Base-by-base conservation (phyloP, 371 early-diverging fungal genomes). In the Mortierella sp. region DNA sequence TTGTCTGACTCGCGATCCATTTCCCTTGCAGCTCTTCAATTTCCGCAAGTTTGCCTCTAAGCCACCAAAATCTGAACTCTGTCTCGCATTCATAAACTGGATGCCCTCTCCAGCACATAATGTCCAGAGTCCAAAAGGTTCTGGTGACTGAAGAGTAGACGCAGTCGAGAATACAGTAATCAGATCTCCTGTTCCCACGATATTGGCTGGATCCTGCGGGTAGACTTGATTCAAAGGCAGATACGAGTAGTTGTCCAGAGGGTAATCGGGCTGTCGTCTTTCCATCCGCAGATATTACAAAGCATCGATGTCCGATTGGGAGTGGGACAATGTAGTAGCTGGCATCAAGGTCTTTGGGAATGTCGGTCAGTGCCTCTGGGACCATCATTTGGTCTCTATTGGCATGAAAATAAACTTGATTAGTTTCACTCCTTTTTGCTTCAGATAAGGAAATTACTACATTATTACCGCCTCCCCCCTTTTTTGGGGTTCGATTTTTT, bases 71-170 rank as follows among this genome's bases (percentile, higher is more conserved):
- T 84, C 91, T 81, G 66, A 91, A 91, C 45, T 87, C 87, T 0
- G 90, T 90, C 69, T 91, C 92, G 66, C 92, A 91, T 62, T 91
- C 89, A 61, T 87, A 86, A 0, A 89, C 86, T n/a, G 90, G 83
- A 51, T 90, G 88, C 0, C 90, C 90, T 57, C 88, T 85, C 92
- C 92, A 91, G 57, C 90, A 90, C 90, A 91, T 87, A 22, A 90
- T 83, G 69, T 91, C 92, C 35, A 91, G 57, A 1, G 90, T 87
- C 76, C 90, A 90, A 66, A 87, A 91, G 16, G 89, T 90, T 83
- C 87, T 84, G 20, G 87, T 84, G 9, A 77, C 73, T 2, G 87
- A 83, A 69, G 90, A 89, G 66, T 88, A 91, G 3, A 91, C 85
- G 72, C 92, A 91, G 58, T 91, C 92, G 26, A 91, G 76, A 9